Evolutionary conservation across 805 yeast genomes (phyloP), one percentile per base, ranked within the genome.

Genomic region (Dipodascus geniculatus): DNA sequence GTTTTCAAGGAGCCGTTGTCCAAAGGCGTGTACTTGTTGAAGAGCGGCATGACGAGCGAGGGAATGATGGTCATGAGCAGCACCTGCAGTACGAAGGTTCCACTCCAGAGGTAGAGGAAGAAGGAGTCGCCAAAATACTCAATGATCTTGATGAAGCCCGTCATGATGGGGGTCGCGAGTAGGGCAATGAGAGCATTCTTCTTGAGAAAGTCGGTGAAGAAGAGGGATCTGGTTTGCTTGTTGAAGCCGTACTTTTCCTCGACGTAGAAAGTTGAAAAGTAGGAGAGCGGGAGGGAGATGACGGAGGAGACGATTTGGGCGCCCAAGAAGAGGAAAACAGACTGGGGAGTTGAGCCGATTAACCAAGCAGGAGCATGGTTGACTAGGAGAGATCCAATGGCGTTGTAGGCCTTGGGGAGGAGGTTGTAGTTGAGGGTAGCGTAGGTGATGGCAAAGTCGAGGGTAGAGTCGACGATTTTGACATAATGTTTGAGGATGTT

Each of bases 171-270:
- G 55, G 83, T 77, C 49, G 90, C 88, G 54, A 93, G 66, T 1
- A 71, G 78, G 49, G 77, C 63, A 33, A 79, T 67, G 50, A 93
- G 71, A 1, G 74, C 55, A 42, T 77, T 66, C 24, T 78, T 68
- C 69, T 91, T 93, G 57, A 88, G 49, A 57, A 74, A 71, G 68
- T 93, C 99, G 23, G 78, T 65, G 23, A 86, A 53, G 86, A 95
- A 93, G 51, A 88, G 72, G 51, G 73, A 70, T 17, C 75, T 56
- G 2, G 97, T 91, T 60, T 80, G 75, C 69, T 93, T 93, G 73
- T 93, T 93, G 73, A 93, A 93, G 0, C 99, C 99, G 63, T 76
- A 91, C 69, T 80, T 80, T 67, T 91, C 96, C 70, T 93, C 99
- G 60, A 93, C 74, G 16, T 89, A 90, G 71, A 93, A 93, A 61